Conservation (phyloP, 192 early-diverging fungal genomes). For the Piromyces sp. region DNA sequence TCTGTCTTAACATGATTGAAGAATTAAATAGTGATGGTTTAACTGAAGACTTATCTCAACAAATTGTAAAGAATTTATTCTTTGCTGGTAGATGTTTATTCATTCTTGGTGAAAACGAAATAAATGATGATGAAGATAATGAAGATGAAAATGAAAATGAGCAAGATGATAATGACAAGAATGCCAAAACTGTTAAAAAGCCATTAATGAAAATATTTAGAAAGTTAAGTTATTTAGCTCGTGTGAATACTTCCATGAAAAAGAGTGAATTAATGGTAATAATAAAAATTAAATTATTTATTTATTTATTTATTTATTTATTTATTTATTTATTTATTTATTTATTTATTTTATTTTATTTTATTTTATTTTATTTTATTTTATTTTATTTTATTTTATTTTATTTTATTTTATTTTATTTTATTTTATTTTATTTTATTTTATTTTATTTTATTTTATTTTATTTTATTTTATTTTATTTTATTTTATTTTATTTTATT, state of each 20-base stretch:
- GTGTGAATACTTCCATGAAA: not conserved
- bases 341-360: not conserved
- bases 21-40: slow-evolving; percentile 25
- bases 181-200: not conserved
- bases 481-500: too few relatives aligned
- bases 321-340: too few relatives aligned
- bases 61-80: slow-evolving; percentile 84
- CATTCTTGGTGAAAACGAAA: slow-evolving; percentile 10
- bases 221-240: not conserved
- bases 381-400: too few relatives aligned
- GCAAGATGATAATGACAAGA: slow-evolving; percentile 17
- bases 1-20: not conserved
- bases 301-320: too few relatives aligned
- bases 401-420: too few relatives aligned
- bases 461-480: too few relatives aligned
- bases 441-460: too few relatives aligned
- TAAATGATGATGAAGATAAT: slow-evolving; percentile 12
- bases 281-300: too few relatives aligned
- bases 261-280: not conserved
- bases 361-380: too few relatives aligned
- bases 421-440: too few relatives aligned
- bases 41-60: slow-evolving; percentile 61
- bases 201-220: not conserved
- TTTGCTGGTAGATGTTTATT: slow-evolving; percentile 61
- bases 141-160: slow-evolving; percentile 7